Conservation (phyloP, 140 eudicot genomes). For the Ambrosia hybrid region DNA sequence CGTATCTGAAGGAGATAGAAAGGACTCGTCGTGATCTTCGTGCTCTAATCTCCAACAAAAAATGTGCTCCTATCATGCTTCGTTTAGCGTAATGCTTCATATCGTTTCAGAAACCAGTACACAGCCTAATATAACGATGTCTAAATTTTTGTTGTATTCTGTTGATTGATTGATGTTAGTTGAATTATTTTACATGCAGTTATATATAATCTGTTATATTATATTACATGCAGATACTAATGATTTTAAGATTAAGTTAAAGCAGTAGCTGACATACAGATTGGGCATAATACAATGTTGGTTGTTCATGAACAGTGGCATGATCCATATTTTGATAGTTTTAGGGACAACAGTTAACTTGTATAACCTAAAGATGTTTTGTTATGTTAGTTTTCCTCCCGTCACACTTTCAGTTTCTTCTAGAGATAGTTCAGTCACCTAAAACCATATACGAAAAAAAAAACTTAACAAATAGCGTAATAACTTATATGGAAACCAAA, state of each 20-base stretch:
- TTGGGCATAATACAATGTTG: background rate
- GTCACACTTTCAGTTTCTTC: too few species aligned
- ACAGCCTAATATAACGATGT: too few species aligned
- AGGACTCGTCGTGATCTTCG: slow-evolving; percentile 77
- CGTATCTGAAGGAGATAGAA: slow-evolving; percentile 76
- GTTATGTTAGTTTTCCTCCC: slow-evolving; percentile 8
- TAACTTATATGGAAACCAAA: too few species aligned
- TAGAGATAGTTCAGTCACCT: too few species aligned
- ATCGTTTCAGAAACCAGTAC: background rate
- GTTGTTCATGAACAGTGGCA: slow-evolving; percentile 15
- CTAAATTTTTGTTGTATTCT: slow-evolving; percentile 1
- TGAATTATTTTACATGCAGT: too few species aligned
- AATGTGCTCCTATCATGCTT: slow-evolving; percentile 95
- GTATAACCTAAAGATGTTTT: slow-evolving; percentile 26
- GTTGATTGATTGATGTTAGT: too few species aligned
- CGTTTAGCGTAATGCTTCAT: slow-evolving; percentile 74
- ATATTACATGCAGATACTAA: too few species aligned
- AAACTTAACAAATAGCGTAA: too few species aligned
- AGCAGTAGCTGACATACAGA: background rate
- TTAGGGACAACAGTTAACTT: slow-evolving; percentile 25
- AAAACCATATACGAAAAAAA: too few species aligned
- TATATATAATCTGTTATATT: too few species aligned
- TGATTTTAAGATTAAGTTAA: too few species aligned
- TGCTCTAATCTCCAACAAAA: slow-evolving; percentile 76
- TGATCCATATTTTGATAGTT: slow-evolving; percentile 22